Conservation (phyloP, 1,139 yeast genomes). For the Suhomyces guaymorum region DNA sequence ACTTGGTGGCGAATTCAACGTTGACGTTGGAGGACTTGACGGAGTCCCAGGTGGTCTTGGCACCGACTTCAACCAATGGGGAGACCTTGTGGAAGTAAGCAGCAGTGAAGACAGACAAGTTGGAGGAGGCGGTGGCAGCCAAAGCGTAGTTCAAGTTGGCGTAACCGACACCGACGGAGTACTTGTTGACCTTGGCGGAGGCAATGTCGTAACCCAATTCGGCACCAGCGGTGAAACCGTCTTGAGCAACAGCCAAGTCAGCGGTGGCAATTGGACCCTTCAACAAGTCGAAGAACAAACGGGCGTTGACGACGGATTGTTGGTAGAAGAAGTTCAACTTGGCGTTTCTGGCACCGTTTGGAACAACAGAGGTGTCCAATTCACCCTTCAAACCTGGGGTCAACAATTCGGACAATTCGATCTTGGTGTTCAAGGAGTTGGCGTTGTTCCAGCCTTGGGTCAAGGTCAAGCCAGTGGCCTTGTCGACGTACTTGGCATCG, state of each 20-base stretch:
- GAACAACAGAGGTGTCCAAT: conserved; percentile 83
- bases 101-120: conserved; percentile 89
- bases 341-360: conserved; percentile 86
- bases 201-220: conserved; percentile 96
- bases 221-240: conserved; percentile 96
- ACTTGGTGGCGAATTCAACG: conserved; percentile 95
- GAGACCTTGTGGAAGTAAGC: conserved; percentile 97
- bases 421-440: conserved; percentile 87
- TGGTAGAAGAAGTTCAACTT: conserved; percentile 89
- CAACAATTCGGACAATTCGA: conserved; percentile 87
- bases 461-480: conserved; percentile 87
- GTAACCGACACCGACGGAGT: conserved; percentile 94
- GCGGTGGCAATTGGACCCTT: conserved; percentile 96
- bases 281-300: conserved; percentile 91
- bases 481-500: conserved; percentile 93
- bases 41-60: conserved; percentile 95
- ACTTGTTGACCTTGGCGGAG: conserved; percentile 89
- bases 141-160: conserved; percentile 84
- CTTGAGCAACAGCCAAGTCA: conserved; percentile 92
- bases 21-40: conserved; percentile 65
- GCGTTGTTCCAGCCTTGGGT: conserved; percentile 99
- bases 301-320: conserved; percentile 91
- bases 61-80: conserved; percentile 93
- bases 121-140: conserved; percentile 85
- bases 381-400: conserved; percentile 96